Percentiles rank a stretch among this genome's conserved stretches.
These are phyloP conservation scores for Aspergillus fijiensis DNA, from an alignment of 2,329 filamentous ascomycete genomes.

Conservation along the genomic window DNA sequence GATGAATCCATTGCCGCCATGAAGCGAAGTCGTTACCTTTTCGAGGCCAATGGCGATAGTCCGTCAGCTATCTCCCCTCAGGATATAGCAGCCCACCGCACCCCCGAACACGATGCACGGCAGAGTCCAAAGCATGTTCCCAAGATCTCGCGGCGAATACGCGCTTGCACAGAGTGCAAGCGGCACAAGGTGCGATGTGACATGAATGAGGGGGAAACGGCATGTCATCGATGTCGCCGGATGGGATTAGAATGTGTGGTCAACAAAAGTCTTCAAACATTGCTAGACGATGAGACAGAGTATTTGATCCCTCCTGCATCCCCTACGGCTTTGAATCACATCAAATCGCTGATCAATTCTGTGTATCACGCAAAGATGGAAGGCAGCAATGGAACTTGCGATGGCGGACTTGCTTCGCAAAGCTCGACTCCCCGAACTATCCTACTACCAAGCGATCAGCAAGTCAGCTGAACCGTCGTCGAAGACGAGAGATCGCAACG, in stretches of 20 bases:
- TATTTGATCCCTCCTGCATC: constrained; percentile 26
- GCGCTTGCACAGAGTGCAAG: constrained; percentile 55
- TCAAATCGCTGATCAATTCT: constrained; percentile 11
- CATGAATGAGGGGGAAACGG: constrained; percentile 50
- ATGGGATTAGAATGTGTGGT: constrained; percentile 52
- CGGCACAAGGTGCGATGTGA: constrained; percentile 58
- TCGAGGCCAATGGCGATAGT: constrained; percentile 38
- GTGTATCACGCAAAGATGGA: constrained; percentile 30
- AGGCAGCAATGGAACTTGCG: constrained; percentile 39
- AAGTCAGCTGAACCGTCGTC: constrained; percentile 30
- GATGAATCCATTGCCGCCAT: constrained; percentile 28
- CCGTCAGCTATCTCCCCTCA: constrained; percentile 36
- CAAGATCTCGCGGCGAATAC: constrained; percentile 47
- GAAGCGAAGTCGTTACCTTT: constrained; percentile 42
- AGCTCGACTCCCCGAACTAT: constrained; percentile 38
- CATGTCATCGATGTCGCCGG: constrained; percentile 52
- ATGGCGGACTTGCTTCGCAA: constrained; percentile 41
- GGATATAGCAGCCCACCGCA: constrained; percentile 20
- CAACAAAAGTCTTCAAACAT: constrained; percentile 53
- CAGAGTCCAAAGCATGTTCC: constrained; percentile 32
- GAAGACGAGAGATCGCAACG: constrained; percentile 34
- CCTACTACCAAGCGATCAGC: constrained; percentile 37
- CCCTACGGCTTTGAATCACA: neutral
- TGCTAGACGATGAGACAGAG: constrained; percentile 51
- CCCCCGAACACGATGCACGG: constrained; percentile 31